Evolutionary conservation across 768 basidiomycete species (phyloP), one percentile per base, ranked within the genome.

Genomic region (Lyophyllum semitale): DNA sequence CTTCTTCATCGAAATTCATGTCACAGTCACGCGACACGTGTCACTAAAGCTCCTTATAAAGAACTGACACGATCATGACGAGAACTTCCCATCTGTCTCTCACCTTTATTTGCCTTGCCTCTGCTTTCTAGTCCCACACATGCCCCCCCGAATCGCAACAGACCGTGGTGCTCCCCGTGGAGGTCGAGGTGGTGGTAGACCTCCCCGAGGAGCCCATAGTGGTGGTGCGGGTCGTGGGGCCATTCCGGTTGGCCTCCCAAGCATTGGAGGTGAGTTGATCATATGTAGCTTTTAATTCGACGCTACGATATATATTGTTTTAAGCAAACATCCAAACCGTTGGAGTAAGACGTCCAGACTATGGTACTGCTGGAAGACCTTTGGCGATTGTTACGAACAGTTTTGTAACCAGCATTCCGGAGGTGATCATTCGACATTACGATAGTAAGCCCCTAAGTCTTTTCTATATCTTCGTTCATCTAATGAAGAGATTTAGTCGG

Each of bases 321-420:
- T 78, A 65, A 64, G 67, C 58, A 13, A 65, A 68, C 38, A 55
- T 72, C 23, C 60, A 42, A 27, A 70, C 72, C 20, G 45, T 73
- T 37, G 71, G 73, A 15, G 71, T 74, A 2, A 74, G 63, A 48
- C 57, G 76, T 15, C 73, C 72, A 1, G 64, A 62, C 1, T 72
- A 63, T 48, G 75, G 73, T 8, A 68, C 66, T 8, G 60, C 66
- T 18, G 76, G 74, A 11, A 57, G 66, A 29, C 35, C 47, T 0
- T 53, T 73, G 17, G 58, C 62, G 1, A 48, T 75, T 3, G 48
- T 61, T 37, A 67, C 72, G 8, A 61, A 66, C 23, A 55, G 53
- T 8, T 60, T 58, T 18, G 53, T 57, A 2, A 45, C 60, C 11
- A 45, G 33, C 1, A 59, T 56, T 8, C 63, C 65, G 4, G 57